Percentiles rank a stretch among this genome's conserved stretches.
Conservation (phyloP, 2,329 filamentous ascomycete genomes). For the Fusarium scirpi region DNA sequence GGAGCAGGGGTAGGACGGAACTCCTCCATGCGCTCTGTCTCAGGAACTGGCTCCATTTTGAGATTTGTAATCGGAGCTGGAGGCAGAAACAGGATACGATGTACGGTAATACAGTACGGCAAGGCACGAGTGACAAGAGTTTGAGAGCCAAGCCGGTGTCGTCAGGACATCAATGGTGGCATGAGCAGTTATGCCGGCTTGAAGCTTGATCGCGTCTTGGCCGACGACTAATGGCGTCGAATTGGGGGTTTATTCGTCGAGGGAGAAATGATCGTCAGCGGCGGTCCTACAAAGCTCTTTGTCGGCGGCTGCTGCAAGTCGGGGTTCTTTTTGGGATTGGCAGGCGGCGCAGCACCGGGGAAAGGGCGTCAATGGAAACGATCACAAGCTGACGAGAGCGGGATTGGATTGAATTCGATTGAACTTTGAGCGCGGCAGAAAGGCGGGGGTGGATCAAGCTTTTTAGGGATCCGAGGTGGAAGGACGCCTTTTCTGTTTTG, state of each 20-base stretch:
- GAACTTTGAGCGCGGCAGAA: constrained; percentile 14
- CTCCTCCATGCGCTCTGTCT: constrained; percentile 76
- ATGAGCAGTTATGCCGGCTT: constrained; percentile 45
- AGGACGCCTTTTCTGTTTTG: constrained; percentile 10
- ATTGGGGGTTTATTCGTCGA: constrained; percentile 20
- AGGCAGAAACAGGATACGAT: constrained; percentile 25
- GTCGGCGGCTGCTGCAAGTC: constrained; percentile 18
- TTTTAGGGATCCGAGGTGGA: constrained; percentile 22
- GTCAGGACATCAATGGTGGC: constrained; percentile 41
- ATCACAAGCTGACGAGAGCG: constrained; percentile 22
- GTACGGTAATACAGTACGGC: constrained; percentile 15
- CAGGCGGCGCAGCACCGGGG: constrained; percentile 24
- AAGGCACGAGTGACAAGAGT: constrained; percentile 35
- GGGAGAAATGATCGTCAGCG: constrained; percentile 28
- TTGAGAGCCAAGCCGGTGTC: constrained; percentile 40
- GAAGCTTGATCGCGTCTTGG: constrained; percentile 30
- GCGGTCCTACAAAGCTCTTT: constrained; percentile 28
- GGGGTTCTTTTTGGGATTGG: constrained; percentile 6
- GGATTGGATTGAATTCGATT: constrained; percentile 16
- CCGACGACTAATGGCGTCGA: constrained; percentile 17
- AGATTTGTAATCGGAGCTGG: constrained; percentile 37
- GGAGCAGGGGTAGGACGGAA: constrained; percentile 70
- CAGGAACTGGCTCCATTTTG: constrained; percentile 75
- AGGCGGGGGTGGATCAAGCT: constrained; percentile 34
- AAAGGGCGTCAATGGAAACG: constrained; percentile 8